phyloP scores from a whole-genome alignment of 1,139 yeast genomes.

The Sugiyamaella pinicola region DNA sequence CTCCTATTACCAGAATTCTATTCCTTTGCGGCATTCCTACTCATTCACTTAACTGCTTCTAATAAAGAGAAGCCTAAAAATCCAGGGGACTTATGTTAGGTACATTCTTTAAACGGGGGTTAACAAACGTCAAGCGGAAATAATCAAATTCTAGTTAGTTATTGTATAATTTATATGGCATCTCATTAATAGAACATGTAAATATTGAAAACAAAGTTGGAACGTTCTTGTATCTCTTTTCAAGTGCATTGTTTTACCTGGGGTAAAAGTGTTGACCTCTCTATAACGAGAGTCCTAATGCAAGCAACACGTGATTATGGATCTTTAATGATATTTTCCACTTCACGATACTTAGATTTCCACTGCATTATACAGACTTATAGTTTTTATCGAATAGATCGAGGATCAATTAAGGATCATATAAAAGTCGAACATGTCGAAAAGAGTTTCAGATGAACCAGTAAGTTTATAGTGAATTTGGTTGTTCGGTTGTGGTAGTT shows the following conservation, averaged over 20 bases:
- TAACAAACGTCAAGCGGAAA: too few species aligned
- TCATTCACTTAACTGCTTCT: background rate
- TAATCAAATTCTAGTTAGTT: too few species aligned
- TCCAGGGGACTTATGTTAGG: too few species aligned
- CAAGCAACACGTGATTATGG: too few species aligned
- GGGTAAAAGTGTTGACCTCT: background rate
- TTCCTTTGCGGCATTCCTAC: conserved; percentile 26
- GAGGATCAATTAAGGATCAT: background rate
- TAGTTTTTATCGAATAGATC: background rate
- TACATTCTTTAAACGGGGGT: background rate
- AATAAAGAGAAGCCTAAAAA: too few species aligned
- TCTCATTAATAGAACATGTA: too few species aligned
- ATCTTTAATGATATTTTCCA: too few species aligned
- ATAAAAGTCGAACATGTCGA: conserved; percentile 20
- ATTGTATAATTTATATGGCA: background rate
- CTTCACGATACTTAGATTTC: background rate
- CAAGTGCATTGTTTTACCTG: too few species aligned
- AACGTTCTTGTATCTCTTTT: too few species aligned
- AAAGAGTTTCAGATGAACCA: conserved; percentile 23
- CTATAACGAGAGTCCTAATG: background rate
- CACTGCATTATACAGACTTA: background rate
- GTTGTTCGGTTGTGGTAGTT: too few species aligned
- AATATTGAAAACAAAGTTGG: too few species aligned
- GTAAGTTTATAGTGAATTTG: conserved; percentile 21
- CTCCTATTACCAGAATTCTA: conserved; percentile 47